Base-by-base conservation (phyloP, 2,329 filamentous ascomycete species). In the Colletotrichum zoysiae region DNA sequence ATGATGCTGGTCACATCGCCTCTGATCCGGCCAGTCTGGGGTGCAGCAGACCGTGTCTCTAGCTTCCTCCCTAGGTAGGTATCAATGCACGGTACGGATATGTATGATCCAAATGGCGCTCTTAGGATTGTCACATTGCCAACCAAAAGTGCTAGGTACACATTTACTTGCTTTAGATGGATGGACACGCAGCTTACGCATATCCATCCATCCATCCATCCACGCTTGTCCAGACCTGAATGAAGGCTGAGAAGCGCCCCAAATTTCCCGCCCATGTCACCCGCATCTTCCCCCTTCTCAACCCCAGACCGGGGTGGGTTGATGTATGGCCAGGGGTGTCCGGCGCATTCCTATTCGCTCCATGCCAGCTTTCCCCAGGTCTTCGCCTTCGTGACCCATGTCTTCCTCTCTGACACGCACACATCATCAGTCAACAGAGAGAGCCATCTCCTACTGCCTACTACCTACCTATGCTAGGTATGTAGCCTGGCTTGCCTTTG, bases 201-300 rank as follows among this genome's bases (percentile, higher is more conserved):
- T 9, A 40, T 12, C 11, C 6, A 40, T 33, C 65, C 53, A 40
- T 12, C 9, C 5, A 40, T 12, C 11, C 6, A 40, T 33, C 65
- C 53, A 63, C 20, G 46, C 35, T 53, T 53, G 26, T n/a, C 26
- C 40, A 35, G 42, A 48, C 53, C n/a, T n/a, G n/a, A n/a, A 55
- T 60, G 67, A 73, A 71, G 70, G 60, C 67, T 65, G 66, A 73
- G 58, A 58, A 56, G 23, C 61, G 51, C 61, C 46, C 67, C 67
- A 58, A 62, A 70, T 66, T 67, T 67, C 67, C 70, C 56, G 65
- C 70, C 67, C 70, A 71, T 71, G 67, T 73, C 67, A 51, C 60
- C 58, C 62, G 53, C 38, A 42, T 61, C 26, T 44, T 26, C 58
- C 16, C 70, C 60, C 67, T 61, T 55, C 67, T 65, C 46, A 51